phyloP scores from a whole-genome alignment of 345 rosid genomes.

The Hevea brasiliensis region DNA sequence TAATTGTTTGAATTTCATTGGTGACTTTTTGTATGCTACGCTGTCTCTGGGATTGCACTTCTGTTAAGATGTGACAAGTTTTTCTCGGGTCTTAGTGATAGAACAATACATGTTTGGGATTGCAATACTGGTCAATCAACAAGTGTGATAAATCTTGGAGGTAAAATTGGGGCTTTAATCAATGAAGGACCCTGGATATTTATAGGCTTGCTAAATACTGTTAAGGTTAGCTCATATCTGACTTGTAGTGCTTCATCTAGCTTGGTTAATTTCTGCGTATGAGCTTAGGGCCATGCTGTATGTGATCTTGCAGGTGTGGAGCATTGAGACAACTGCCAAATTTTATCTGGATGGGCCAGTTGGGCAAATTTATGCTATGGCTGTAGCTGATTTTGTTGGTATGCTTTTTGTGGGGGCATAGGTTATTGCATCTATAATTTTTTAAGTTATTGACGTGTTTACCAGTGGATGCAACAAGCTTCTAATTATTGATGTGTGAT shows the following conservation, averaged over 20 bases:
- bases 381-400: too few species aligned
- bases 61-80: too few species aligned
- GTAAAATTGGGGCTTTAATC: slow-evolving; percentile 48
- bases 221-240: slow-evolving; percentile 42
- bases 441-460: not conserved
- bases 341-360: slow-evolving; percentile 39
- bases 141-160: slow-evolving; percentile 34
- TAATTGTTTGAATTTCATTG: not conserved
- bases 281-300: too few species aligned
- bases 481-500: not conserved
- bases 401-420: too few species aligned
- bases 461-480: too few species aligned
- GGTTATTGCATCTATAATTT: too few species aligned
- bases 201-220: slow-evolving; percentile 47
- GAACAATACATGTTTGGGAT: too few species aligned
- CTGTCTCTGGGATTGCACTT: too few species aligned
- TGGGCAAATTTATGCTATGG: slow-evolving; percentile 54
- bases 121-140: too few species aligned
- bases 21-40: too few species aligned
- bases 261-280: not conserved
- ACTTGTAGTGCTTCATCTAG: too few species aligned
- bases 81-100: too few species aligned
- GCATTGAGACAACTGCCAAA: slow-evolving; percentile 36
- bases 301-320: slow-evolving; percentile 46
- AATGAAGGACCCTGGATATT: slow-evolving; percentile 64